Evolutionary conservation across 306 rosid species (phyloP).

Genomic region (Elaeagnus macrophylla): DNA sequence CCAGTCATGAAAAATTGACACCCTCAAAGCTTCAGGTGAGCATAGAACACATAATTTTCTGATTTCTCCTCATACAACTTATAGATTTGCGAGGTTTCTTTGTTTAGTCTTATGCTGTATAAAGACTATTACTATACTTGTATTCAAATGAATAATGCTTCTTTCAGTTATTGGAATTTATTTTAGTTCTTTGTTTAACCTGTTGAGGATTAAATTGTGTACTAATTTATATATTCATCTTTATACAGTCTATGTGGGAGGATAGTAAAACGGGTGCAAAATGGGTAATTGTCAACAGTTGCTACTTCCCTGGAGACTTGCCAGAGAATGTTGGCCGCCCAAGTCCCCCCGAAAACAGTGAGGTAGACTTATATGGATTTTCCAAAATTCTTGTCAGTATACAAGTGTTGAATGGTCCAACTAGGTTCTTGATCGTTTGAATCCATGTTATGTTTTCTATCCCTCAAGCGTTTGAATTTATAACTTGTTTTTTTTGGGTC

Average conservation of each 20-base stretch:
- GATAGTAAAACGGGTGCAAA: constrained; percentile 60
- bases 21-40: constrained; percentile 87
- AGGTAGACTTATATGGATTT: constrained; percentile 36
- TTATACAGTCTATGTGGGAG: constrained; percentile 85
- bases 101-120: constrained; percentile 6
- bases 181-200: background rate
- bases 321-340: constrained; percentile 67
- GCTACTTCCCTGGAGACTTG: constrained; percentile 78
- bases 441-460: no score
- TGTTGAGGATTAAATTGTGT: constrained; percentile 16
- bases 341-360: constrained; percentile 62
- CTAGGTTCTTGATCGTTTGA: background rate
- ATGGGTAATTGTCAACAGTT: constrained; percentile 54
- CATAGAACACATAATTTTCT: constrained; percentile 20
- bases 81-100: constrained; percentile 14
- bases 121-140: background rate
- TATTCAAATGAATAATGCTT: background rate
- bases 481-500: background rate
- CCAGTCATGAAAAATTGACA: constrained; percentile 44
- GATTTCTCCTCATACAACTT: constrained; percentile 8
- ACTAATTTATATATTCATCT: constrained; percentile 11
- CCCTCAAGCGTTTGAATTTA: background rate
- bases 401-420: constrained; percentile 1
- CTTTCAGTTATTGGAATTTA: constrained; percentile 1
- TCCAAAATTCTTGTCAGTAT: background rate